phyloP scores from a whole-genome alignment of 2,329 filamentous ascomycete genomes.

The Cadophora gregata region DNA sequence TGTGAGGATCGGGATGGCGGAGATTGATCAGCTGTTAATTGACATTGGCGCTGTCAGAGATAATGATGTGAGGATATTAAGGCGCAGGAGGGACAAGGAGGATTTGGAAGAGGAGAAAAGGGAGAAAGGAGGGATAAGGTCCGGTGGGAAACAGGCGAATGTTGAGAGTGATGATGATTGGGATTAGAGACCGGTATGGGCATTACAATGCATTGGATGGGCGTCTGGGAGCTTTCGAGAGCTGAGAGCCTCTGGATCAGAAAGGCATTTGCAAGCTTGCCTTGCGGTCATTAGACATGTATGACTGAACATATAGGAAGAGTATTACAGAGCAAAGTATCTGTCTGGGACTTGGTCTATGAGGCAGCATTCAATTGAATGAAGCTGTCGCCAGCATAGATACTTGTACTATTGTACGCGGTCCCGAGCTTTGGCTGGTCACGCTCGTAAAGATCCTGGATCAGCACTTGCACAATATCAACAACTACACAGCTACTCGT shows the following conservation, averaged over 20 bases:
- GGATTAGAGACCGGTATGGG: constrained; percentile 49
- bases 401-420: no score
- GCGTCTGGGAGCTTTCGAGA: constrained; percentile 26
- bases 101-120: constrained; percentile 42
- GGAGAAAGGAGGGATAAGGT: constrained; percentile 41
- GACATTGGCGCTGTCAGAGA: constrained; percentile 80
- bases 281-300: not conserved
- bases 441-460: no score
- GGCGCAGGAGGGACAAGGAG: constrained; percentile 41
- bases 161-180: constrained; percentile 56
- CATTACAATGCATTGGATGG: constrained; percentile 6
- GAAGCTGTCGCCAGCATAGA: no score
- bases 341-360: not conserved
- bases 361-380: not conserved
- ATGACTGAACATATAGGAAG: not conserved
- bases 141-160: constrained; percentile 35
- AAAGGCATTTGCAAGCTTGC: not conserved
- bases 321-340: not conserved
- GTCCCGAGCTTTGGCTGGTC: no score
- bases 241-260: constrained; percentile 8
- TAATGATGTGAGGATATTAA: constrained; percentile 74
- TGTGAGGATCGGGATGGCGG: constrained; percentile 69
- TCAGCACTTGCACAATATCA: no score
- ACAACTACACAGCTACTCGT: no score
- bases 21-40: constrained; percentile 82